Evolutionary conservation across 2,329 filamentous ascomycete genomes (phyloP).

Genomic region (Exserohilum rostratum): DNA sequence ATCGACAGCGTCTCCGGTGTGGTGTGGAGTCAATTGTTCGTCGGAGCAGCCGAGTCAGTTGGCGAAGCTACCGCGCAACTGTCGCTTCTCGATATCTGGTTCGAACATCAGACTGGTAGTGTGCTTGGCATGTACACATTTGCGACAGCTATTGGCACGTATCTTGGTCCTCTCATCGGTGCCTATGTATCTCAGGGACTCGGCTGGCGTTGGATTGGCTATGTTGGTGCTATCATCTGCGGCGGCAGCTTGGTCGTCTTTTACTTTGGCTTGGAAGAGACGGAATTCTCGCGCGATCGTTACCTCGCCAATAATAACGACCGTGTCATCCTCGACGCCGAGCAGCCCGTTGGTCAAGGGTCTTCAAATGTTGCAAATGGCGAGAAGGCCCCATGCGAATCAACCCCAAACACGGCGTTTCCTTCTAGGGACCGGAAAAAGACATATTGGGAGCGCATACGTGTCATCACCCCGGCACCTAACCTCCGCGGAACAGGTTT

Average conservation of each 20-base stretch:
- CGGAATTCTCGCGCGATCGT: neutral
- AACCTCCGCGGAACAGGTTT: constrained; percentile 1
- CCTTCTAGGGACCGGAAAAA: neutral
- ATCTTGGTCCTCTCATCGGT: neutral
- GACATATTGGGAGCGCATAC: constrained; percentile 1
- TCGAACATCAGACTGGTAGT: constrained; percentile 1
- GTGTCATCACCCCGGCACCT: neutral
- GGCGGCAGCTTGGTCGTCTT: neutral
- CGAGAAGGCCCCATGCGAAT: neutral
- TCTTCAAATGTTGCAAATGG: neutral
- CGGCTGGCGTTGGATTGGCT: neutral
- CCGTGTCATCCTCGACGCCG: neutral
- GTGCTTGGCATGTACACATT: constrained; percentile 1
- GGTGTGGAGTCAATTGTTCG: neutral
- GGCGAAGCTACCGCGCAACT: constrained; percentile 3
- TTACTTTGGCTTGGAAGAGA: constrained; percentile 1
- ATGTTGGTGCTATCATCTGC: neutral
- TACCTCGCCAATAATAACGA: neutral
- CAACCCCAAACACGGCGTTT: neutral
- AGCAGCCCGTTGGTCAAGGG: neutral
- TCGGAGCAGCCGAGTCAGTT: neutral
- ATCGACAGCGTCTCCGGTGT: constrained; percentile 1
- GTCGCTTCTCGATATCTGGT: neutral
- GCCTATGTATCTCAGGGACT: neutral
- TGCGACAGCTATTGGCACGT: constrained; percentile 1